phyloP scores from a whole-genome alignment of 2,329 filamentous ascomycete genomes.

The Venturia oleaginea region DNA sequence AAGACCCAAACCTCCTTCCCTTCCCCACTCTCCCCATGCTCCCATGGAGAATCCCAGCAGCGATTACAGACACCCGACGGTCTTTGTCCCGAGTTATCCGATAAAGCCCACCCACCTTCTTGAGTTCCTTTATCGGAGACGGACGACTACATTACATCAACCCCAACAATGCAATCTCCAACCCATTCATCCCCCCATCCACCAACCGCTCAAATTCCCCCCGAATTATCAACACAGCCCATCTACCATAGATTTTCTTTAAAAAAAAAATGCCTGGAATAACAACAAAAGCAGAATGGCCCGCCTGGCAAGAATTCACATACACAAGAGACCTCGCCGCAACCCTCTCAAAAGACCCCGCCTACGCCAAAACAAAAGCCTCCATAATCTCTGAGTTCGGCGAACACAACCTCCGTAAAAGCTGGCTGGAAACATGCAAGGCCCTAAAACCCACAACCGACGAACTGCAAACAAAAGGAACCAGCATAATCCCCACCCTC shows the following conservation, averaged over 20 bases:
- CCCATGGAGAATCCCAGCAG: background rate
- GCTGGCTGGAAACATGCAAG: constrained; percentile 33
- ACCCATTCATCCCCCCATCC: background rate
- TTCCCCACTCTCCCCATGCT: background rate
- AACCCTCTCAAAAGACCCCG: background rate
- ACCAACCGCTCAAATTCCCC: background rate
- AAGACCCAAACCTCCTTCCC: background rate
- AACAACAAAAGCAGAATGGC: background rate
- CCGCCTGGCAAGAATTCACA: background rate
- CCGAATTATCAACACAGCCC: background rate
- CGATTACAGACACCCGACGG: background rate
- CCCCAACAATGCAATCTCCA: background rate
- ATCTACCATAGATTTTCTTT: no score
- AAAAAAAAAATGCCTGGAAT: background rate
- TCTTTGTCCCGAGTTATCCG: background rate
- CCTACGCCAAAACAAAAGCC: constrained; percentile 21
- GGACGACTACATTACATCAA: background rate
- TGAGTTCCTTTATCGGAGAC: background rate
- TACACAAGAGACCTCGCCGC: background rate
- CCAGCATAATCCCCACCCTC: background rate
- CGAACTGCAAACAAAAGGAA: background rate
- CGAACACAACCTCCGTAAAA: constrained; percentile 24
- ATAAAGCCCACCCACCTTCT: background rate
- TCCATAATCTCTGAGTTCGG: constrained; percentile 31
- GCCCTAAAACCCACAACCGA: constrained; percentile 28